A percentile compares a stretch with the other conserved stretches of the same genome.
Evolutionary conservation across 78 protist species (phyloP).

Genomic region (Cavenderia fasciculata): DNA sequence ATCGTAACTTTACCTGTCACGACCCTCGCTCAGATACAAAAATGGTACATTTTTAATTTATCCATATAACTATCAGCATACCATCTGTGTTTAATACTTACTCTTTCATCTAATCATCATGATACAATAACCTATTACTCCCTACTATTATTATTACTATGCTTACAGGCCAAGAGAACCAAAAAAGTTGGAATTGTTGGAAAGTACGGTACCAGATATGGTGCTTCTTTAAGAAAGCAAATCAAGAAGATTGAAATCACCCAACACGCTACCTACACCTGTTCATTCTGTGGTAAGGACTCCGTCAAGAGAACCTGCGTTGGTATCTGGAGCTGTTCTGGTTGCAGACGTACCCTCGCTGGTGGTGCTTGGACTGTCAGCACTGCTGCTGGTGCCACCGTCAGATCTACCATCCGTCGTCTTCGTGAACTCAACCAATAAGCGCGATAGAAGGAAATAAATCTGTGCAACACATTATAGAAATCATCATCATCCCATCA

Average conservation of each 20-base stretch:
- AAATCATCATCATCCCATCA: too few relatives aligned
- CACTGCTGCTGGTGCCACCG: constrained; percentile 96
- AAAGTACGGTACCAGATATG: constrained; percentile 99
- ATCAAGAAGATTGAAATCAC: constrained; percentile 96
- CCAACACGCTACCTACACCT: constrained; percentile 92
- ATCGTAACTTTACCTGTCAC: too few relatives aligned
- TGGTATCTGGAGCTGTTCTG: constrained; percentile 99
- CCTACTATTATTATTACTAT: too few relatives aligned
- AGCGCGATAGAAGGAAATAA: constrained; percentile 17
- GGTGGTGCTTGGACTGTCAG: constrained; percentile 98
- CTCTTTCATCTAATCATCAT: not conserved
- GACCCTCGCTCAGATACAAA: too few relatives aligned
- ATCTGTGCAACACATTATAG: too few relatives aligned
- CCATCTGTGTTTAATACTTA: too few relatives aligned
- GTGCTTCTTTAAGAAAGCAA: constrained; percentile 97
- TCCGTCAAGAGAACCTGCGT: constrained; percentile 93
- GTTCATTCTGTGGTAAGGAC: constrained; percentile 70
- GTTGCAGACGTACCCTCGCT: constrained; percentile 91
- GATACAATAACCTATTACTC: too few relatives aligned
- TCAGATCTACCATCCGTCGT: constrained; percentile 96
- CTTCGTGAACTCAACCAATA: constrained; percentile 92
- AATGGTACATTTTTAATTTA: too few relatives aligned
- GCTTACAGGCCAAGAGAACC: constrained; percentile 98
- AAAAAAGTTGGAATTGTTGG: constrained; percentile 98
- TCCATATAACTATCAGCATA: too few relatives aligned